phyloP scores from a whole-genome alignment of 768 basidiomycete species.

The Strobilomyces echinocephalus region DNA sequence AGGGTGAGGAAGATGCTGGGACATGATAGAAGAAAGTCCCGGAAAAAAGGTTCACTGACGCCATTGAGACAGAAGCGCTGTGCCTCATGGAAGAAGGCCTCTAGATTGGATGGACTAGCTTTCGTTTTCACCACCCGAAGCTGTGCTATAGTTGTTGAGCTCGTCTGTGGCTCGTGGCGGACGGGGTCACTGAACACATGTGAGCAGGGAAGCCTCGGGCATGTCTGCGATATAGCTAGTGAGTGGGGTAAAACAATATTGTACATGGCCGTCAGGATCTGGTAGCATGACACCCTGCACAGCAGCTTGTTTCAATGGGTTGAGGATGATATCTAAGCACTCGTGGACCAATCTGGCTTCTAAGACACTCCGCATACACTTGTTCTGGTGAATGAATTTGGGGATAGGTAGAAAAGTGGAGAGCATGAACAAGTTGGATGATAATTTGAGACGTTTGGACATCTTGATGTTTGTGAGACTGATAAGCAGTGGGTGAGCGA shows the following conservation, averaged over 20 bases:
- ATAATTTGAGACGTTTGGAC: background rate
- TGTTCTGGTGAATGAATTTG: background rate
- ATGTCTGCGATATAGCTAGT: background rate
- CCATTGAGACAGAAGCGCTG: background rate
- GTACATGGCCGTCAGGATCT: background rate
- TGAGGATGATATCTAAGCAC: background rate
- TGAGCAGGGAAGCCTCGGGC: background rate
- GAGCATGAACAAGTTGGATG: background rate
- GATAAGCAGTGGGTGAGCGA: background rate
- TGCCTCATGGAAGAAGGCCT: background rate
- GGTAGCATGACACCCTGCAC: background rate
- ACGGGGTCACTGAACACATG: background rate
- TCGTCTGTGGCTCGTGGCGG: background rate
- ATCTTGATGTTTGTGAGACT: background rate
- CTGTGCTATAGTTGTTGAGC: background rate
- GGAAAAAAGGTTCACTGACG: background rate
- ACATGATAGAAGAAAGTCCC: background rate
- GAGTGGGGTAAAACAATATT: background rate
- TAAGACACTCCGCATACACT: background rate
- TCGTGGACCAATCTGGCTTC: background rate
- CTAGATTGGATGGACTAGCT: background rate
- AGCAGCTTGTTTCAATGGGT: background rate
- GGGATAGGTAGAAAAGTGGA: background rate
- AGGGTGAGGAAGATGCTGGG: background rate
- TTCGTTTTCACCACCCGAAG: background rate